Percentiles rank a stretch among this genome's conserved stretches.
Conservation (phyloP, 2,329 filamentous ascomycete genomes). For the Diaporthe citri region DNA sequence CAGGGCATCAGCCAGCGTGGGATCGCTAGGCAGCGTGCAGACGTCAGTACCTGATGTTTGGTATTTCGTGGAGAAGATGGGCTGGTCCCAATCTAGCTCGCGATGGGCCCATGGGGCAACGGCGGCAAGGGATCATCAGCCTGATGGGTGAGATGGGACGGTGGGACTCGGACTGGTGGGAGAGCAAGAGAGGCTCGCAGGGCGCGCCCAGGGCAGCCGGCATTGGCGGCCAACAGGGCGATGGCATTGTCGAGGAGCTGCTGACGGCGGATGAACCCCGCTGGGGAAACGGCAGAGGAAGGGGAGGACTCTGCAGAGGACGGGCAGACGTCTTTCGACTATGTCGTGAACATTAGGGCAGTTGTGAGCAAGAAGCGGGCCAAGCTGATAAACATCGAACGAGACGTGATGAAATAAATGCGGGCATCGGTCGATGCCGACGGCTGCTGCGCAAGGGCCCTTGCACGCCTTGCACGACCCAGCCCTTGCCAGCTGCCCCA, state of each 20-base stretch:
- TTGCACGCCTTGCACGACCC: background rate
- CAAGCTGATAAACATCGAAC: slow-evolving; percentile 37
- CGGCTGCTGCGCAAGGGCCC: slow-evolving; percentile 22
- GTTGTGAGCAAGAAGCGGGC: slow-evolving; percentile 35
- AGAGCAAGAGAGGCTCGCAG: background rate
- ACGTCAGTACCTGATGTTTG: slow-evolving; percentile 28
- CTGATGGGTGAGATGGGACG: slow-evolving; percentile 12
- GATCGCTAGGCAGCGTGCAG: slow-evolving; percentile 29
- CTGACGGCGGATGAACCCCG: slow-evolving; percentile 33
- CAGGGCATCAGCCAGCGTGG: slow-evolving; percentile 13
- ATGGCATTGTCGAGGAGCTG: slow-evolving; percentile 12
- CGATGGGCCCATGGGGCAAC: slow-evolving; percentile 23
- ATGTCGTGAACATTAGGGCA: slow-evolving; percentile 36
- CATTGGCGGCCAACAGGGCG: slow-evolving; percentile 4
- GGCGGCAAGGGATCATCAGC: slow-evolving; percentile 21
- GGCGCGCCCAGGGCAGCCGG: background rate
- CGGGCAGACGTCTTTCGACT: slow-evolving; percentile 37
- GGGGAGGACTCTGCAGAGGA: slow-evolving; percentile 22
- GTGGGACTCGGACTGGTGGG: background rate
- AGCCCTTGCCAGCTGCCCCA: slow-evolving; percentile 22
- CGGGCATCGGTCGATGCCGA: slow-evolving; percentile 42
- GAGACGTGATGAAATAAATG: slow-evolving; percentile 35
- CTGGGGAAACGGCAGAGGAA: slow-evolving; percentile 38
- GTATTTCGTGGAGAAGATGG: slow-evolving; percentile 27
- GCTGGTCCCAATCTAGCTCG: slow-evolving; percentile 19